Evolutionary conservation across 2,329 filamentous ascomycete genomes (phyloP).

Genomic region (Ceratocystis harringtonii): DNA sequence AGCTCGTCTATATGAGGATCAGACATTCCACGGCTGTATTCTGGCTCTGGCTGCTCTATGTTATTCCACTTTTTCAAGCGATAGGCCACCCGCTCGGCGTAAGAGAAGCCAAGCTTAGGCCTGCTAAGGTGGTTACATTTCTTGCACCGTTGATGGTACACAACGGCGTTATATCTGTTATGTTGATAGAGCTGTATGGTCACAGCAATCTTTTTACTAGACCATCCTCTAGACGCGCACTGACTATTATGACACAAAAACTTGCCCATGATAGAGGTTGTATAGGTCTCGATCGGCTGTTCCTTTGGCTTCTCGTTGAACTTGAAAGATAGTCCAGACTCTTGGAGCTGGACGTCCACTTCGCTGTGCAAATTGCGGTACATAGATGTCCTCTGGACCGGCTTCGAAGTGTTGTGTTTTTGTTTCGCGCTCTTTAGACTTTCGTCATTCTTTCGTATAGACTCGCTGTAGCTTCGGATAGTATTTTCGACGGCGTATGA

Average conservation of each 20-base stretch:
- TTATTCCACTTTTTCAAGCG: background rate
- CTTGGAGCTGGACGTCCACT: background rate
- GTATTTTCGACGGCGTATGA: background rate
- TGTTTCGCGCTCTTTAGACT: background rate
- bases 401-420: background rate
- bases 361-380: background rate
- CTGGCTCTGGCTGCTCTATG: background rate
- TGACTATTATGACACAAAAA: background rate
- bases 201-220: background rate
- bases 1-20: background rate
- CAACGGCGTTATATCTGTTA: background rate
- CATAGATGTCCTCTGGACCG: background rate
- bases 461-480: background rate
- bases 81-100: background rate
- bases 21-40: fast-evolving
- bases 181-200: background rate
- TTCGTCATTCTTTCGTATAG: background rate
- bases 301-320: background rate
- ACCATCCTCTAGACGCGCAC: background rate
- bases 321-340: background rate
- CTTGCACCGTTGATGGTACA: background rate
- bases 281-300: background rate
- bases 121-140: background rate
- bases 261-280: background rate
- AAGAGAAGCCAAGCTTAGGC: background rate